Percentiles rank a stretch among this genome's conserved stretches.
phyloP scores from a whole-genome alignment of 225 moss, liverwort and hornwort genomes.

The Marchantia polymorpha region DNA sequence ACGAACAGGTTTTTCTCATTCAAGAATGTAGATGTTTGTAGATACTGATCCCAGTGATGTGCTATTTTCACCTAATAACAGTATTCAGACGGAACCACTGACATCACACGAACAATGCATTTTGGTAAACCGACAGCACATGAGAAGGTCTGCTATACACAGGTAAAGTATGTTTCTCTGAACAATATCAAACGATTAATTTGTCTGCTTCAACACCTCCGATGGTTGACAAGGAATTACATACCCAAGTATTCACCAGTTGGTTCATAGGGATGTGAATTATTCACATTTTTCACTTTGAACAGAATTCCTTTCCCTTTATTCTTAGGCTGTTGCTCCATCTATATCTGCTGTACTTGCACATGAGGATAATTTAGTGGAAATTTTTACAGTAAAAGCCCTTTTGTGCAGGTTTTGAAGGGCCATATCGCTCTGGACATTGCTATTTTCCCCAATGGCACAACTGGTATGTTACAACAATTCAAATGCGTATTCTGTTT shows the following conservation, averaged over 20 bases:
- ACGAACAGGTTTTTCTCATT: not conserved
- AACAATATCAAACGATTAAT: too few relatives aligned
- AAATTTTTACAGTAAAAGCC: too few relatives aligned
- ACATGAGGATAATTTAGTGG: too few relatives aligned
- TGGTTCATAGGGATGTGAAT: too few relatives aligned
- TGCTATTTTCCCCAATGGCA: constrained; percentile 78
- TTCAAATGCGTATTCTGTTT: not conserved
- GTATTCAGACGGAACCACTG: constrained; percentile 87
- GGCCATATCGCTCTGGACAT: constrained; percentile 77
- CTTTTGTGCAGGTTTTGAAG: constrained; percentile 57
- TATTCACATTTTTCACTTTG: too few relatives aligned
- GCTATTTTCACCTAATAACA: constrained; percentile 12
- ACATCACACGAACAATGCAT: constrained; percentile 81
- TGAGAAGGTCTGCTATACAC: constrained; percentile 71
- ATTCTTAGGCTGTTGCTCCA: too few relatives aligned
- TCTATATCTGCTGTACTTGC: too few relatives aligned
- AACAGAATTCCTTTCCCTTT: too few relatives aligned
- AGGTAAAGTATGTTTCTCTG: constrained; percentile 58
- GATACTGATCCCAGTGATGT: not conserved
- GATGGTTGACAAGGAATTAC: not conserved
- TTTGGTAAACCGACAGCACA: constrained; percentile 78
- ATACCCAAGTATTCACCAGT: too few relatives aligned
- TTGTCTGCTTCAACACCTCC: not conserved
- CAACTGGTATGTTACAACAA: constrained; percentile 48
- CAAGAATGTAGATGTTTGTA: not conserved